Evolutionary conservation across 257 asterid genomes (phyloP).

Genomic region (Primulina tabacum): DNA sequence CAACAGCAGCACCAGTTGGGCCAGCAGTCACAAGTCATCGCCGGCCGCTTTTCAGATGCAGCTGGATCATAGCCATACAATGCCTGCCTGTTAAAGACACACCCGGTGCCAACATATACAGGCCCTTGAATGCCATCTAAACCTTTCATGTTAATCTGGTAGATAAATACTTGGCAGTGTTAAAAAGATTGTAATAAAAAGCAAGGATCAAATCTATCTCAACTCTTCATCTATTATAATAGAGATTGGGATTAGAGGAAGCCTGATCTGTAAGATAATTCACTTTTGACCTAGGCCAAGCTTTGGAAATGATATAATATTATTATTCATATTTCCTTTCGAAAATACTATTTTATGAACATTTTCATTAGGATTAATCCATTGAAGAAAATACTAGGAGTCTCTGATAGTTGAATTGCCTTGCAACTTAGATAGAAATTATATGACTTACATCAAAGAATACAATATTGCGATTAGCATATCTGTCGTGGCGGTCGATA

Average conservation of each 20-base stretch:
- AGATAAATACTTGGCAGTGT: not conserved
- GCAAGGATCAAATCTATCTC: not conserved
- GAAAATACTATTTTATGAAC: not conserved
- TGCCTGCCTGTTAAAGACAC: conserved; percentile 75
- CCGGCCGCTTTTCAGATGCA: conserved; percentile 60
- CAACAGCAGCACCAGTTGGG: conserved; percentile 82
- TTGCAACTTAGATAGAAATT: not conserved
- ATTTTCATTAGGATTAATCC: not conserved
- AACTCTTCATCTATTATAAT: not conserved
- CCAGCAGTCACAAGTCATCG: conserved; percentile 92
- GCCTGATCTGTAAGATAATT: not conserved
- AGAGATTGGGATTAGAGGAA: not conserved
- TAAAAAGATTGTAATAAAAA: not conserved
- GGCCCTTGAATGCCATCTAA: conserved; percentile 88
- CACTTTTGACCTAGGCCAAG: not conserved
- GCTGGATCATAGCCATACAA: conserved; percentile 84
- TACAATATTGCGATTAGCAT: conserved; percentile 81
- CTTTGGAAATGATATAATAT: not conserved
- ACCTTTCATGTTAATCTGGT: conserved; percentile 84
- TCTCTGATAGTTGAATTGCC: not conserved
- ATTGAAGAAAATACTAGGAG: not conserved
- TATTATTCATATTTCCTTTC: conserved; percentile 4
- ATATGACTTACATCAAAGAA: conserved; percentile 70
- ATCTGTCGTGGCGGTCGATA: conserved; percentile 81
- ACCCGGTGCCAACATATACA: conserved; percentile 81